Base-by-base conservation (phyloP, 73 alveolate genomes). In the Paramecium primaurelia region DNA sequence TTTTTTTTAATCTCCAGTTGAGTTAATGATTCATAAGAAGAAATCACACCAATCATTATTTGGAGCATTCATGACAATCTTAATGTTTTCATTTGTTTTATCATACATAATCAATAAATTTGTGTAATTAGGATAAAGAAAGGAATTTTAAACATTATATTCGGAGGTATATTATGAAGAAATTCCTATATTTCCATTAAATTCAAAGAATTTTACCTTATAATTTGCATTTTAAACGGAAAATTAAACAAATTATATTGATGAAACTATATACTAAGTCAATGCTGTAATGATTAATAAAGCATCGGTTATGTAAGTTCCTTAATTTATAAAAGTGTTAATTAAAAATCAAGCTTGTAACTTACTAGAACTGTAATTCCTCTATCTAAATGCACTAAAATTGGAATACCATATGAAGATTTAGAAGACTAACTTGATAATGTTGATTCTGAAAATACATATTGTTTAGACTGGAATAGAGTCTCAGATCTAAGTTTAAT, bases 121-220 rank as follows among this genome's bases (percentile, higher is more conserved):
- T 34, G 28, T 64, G 10, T 8, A 64, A 64, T 64, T 64, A 10
- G 84, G 84, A 64, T 64, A 64, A 18, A 64, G 84, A 34, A 64
- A 64, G 22, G 84, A 64, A 14, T 64, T 64, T 64, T 34, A 28
- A 64, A 64, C 84, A 6, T 26, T 64, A 28, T 64, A 64, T 64
- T 64, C 84, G 12, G 84, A 64, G 84, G 84, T 64, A 64, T 64
- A 64, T 12, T 64, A 64, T 64, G 84, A 64, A 26, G 84, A 64
- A 32, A 34, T 64, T 32, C 84, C 84, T 5, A 28, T 34, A 1
- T 64, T 32, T 12, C 51, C 84, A 14, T 64, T 64, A 34, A 9
- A 32, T 28, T 64, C 84, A 10, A 64, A 34, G 11, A 64, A 64
- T 64, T 64, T 64, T 51, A 2, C 84, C 1, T 34, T 64, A 12